Evolutionary conservation across 2,329 filamentous ascomycete genomes (phyloP).

Genomic region (Hypocrella siamensis): DNA sequence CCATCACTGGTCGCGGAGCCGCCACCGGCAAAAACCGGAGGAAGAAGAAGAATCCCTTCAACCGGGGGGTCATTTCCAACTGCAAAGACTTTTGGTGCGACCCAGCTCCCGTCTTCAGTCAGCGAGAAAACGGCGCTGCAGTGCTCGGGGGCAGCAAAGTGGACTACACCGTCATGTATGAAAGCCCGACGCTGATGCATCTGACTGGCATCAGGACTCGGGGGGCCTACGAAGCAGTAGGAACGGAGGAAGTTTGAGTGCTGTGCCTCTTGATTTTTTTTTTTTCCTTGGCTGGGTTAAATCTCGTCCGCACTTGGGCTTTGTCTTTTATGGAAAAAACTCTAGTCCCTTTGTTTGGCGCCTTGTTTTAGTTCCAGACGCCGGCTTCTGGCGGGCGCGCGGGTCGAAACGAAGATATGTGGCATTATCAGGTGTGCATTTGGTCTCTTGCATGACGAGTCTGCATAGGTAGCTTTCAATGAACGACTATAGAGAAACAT

Average conservation of each 20-base stretch:
- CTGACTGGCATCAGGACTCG: constrained; percentile 29
- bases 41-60: constrained; percentile 66
- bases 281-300: too few relatives aligned
- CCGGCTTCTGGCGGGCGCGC: too few relatives aligned
- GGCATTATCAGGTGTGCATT: too few relatives aligned
- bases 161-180: constrained; percentile 83
- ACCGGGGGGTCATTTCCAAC: constrained; percentile 67
- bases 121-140: constrained; percentile 56
- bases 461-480: too few relatives aligned
- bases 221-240: constrained; percentile 49
- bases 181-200: constrained; percentile 59
- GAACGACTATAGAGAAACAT: too few relatives aligned
- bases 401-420: too few relatives aligned
- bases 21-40: constrained; percentile 38
- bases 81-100: constrained; percentile 97
- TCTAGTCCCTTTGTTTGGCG: too few relatives aligned
- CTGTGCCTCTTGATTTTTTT: too few relatives aligned
- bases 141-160: constrained; percentile 64
- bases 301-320: too few relatives aligned
- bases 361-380: too few relatives aligned
- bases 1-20: constrained; percentile 69
- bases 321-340: too few relatives aligned
- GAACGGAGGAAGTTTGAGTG: constrained; percentile 34
- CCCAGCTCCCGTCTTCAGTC: constrained; percentile 64
- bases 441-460: too few relatives aligned